phyloP scores from a whole-genome alignment of 2,329 filamentous ascomycete species.

The Aspergillus sp. region DNA sequence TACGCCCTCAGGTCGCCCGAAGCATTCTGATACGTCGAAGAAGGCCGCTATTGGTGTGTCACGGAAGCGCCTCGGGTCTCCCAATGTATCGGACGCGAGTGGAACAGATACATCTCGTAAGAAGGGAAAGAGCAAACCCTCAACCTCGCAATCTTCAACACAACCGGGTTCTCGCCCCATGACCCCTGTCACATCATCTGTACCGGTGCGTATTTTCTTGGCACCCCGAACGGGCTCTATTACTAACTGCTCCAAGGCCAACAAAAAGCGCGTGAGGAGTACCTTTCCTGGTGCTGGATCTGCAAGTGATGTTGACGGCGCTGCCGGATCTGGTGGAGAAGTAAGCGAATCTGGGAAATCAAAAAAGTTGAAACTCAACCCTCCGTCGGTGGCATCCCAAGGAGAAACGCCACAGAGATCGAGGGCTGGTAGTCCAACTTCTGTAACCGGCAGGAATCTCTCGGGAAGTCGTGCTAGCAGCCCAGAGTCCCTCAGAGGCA shows the following conservation, averaged over 20 bases:
- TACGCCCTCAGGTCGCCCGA: conserved; percentile 61
- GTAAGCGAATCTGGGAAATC: conserved; percentile 46
- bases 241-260: conserved; percentile 34
- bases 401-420: conserved; percentile 49
- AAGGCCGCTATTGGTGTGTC: conserved; percentile 53
- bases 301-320: conserved; percentile 57
- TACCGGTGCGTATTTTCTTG: conserved; percentile 32
- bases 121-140: conserved; percentile 70
- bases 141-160: conserved; percentile 29
- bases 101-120: conserved; percentile 86
- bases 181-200: conserved; percentile 64
- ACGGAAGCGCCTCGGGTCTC: conserved; percentile 82
- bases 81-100: conserved; percentile 84
- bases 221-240: not conserved
- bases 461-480: conserved; percentile 42
- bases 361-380: conserved; percentile 51
- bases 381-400: conserved; percentile 38
- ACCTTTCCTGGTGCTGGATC: conserved; percentile 42
- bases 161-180: conserved; percentile 57
- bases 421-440: conserved; percentile 48
- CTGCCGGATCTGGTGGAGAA: conserved; percentile 48
- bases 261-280: conserved; percentile 52
- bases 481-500: conserved; percentile 35
- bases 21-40: conserved; percentile 53
- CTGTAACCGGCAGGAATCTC: conserved; percentile 27